Conservation (phyloP, 2,329 filamentous ascomycete genomes). For the Aspergillus hortae region DNA sequence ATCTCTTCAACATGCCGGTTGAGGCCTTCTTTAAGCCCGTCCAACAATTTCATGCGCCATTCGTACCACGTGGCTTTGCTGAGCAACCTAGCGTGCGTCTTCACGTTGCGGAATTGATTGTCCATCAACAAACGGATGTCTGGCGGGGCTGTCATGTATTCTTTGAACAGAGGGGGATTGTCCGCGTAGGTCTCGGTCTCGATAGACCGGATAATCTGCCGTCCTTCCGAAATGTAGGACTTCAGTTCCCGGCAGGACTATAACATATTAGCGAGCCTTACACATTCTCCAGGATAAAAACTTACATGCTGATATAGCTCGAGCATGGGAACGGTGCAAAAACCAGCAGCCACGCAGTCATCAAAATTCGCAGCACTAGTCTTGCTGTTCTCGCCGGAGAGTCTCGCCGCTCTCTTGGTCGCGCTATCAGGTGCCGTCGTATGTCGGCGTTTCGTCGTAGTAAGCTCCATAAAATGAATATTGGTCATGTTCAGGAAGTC, state of each 20-base stretch:
- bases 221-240: constrained; percentile 91
- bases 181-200: constrained; percentile 85
- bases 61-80: constrained; percentile 98
- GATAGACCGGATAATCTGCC: constrained; percentile 84
- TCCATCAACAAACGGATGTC: constrained; percentile 87
- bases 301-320: constrained; percentile 87
- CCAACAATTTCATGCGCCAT: constrained; percentile 86
- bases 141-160: constrained; percentile 81
- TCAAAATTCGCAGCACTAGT: constrained; percentile 53
- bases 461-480: constrained; percentile 97
- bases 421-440: constrained; percentile 63
- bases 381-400: constrained; percentile 21
- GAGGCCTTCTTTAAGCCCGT: constrained; percentile 78
- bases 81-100: constrained; percentile 80
- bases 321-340: constrained; percentile 87
- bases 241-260: constrained; percentile 89
- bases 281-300: constrained; percentile 12
- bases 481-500: constrained; percentile 94
- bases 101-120: constrained; percentile 95
- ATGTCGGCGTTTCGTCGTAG: constrained; percentile 88
- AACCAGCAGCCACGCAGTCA: constrained; percentile 79
- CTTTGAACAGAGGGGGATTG: constrained; percentile 85
- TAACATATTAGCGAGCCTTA: constrained; percentile 23
- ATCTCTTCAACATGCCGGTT: constrained; percentile 73
- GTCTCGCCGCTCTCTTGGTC: constrained; percentile 26